Base-by-base conservation (phyloP, 768 basidiomycete genomes). In the Pleurotus djamor region DNA sequence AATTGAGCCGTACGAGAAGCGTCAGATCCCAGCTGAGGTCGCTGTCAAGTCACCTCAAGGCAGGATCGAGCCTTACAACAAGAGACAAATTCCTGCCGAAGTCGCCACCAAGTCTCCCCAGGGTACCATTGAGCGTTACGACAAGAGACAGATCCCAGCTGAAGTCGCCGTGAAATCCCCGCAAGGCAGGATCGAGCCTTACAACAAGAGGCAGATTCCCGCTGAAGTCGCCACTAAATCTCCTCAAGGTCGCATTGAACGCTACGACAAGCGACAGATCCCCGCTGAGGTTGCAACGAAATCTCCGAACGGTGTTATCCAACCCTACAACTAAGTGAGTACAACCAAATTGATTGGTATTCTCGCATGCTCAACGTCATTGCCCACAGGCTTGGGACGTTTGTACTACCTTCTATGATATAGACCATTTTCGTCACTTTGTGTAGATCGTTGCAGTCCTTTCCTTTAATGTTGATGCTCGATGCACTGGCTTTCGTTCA, bases 81-180 rank as follows among this genome's bases (percentile, higher is more conserved):
- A 59, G 37, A 59, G 73, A 61, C 66, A 66, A 52, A 69, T 67
- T 57, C 65, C 69, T 5, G 68, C 57, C 2, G 67, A 72, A 57
- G 48, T 65, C 9, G 47, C 72, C 1, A 63, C 65, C 9, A 70
- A 65, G 47, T 55, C 68, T 3, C 64, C 63, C 21, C 52, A 65
- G 2, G 72, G 72, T 3, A 52, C 36, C 28, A 67, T 73, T 21
- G 66, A 57, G 28, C 63, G 62, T 0, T 70, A 66, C 47, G 17
- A 14, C 51, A 68, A 68, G 32, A 57, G 73, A 60, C 66, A 66
- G 50, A 67, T 74, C 57, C 72, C 74, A 2, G 70, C 66, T 7
- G 71, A 74, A 28, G 58, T 59, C 2, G n/a, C n/a, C n/a, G n/a
- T n/a, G 38, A 77, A 72, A 50, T 68, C 79, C 1, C 65, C 68